Evolutionary conservation across 2,329 filamentous ascomycete genomes (phyloP).

Genomic region (Colletotrichum nymphaeae): DNA sequence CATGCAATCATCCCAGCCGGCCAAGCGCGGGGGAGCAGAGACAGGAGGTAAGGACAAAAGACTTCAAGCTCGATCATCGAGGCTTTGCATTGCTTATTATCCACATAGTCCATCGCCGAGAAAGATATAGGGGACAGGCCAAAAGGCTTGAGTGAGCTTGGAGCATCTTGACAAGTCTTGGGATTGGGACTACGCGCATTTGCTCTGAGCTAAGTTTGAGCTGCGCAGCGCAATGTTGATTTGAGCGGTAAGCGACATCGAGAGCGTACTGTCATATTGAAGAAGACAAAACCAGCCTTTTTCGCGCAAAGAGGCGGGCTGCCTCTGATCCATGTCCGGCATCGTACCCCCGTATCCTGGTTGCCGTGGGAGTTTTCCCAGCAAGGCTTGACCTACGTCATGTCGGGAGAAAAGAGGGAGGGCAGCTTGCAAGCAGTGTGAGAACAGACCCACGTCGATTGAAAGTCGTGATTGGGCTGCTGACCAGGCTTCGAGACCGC

Average conservation of each 20-base stretch:
- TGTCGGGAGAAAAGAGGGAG: slow-evolving; percentile 26
- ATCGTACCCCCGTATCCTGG: slow-evolving; percentile 12
- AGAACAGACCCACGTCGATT: slow-evolving; percentile 12
- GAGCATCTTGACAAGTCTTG: slow-evolving; percentile 17
- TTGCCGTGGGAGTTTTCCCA: not conserved
- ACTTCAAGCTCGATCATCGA: slow-evolving; percentile 30
- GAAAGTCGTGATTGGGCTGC: slow-evolving; percentile 7
- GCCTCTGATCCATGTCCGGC: slow-evolving; percentile 7
- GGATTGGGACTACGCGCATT: not conserved
- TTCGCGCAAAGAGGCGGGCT: not conserved
- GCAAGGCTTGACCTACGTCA: slow-evolving; percentile 31
- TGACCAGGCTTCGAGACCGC: not conserved
- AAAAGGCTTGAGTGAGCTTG: slow-evolving; percentile 36
- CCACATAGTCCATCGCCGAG: slow-evolving; percentile 26
- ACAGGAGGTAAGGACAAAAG: slow-evolving; percentile 16
- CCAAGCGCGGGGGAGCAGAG: slow-evolving; percentile 4
- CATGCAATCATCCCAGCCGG: slow-evolving; percentile 4
- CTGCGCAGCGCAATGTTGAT: not conserved
- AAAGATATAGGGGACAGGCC: slow-evolving; percentile 3
- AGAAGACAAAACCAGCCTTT: not conserved
- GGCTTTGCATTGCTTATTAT: slow-evolving; percentile 20
- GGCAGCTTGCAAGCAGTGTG: slow-evolving; percentile 17
- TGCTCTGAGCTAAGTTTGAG: too few relatives aligned
- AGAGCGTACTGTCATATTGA: not conserved
- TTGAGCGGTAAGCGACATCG: not conserved